Evolutionary conservation across 257 asterid species (phyloP).

Genomic region (Solanum dulcamara): DNA sequence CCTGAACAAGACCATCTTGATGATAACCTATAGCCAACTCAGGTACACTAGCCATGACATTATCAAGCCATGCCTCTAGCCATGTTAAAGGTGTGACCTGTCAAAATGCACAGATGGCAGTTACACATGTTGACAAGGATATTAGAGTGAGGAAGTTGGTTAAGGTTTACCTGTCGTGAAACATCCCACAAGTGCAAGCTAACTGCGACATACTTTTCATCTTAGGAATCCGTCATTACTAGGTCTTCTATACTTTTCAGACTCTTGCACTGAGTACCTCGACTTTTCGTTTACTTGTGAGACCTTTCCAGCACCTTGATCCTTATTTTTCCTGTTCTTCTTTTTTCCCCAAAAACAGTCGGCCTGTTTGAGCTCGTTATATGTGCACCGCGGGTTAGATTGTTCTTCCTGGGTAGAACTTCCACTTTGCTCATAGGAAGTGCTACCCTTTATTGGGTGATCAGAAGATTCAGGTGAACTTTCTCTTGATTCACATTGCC

Average conservation of each 20-base stretch:
- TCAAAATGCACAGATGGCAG: conserved; percentile 4
- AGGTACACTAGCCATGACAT: conserved; percentile 92
- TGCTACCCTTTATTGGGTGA: conserved; percentile 30
- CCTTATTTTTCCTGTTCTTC: conserved; percentile 42
- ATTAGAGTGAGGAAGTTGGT: not conserved
- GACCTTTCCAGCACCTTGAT: conserved; percentile 45
- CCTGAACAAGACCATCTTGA: conserved; percentile 95
- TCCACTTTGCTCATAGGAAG: conserved; percentile 29
- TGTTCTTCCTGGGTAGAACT: conserved; percentile 33
- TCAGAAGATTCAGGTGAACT: conserved; percentile 39
- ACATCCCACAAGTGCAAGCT: conserved; percentile 99
- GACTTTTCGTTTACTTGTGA: conserved; percentile 77
- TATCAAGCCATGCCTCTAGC: conserved; percentile 98
- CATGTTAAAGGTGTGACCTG: conserved; percentile 92
- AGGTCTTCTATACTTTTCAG: conserved; percentile 60
- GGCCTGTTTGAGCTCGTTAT: conserved; percentile 25
- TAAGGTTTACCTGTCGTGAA: conserved; percentile 62
- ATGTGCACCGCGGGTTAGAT: conserved; percentile 22
- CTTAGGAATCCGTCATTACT: conserved; percentile 61
- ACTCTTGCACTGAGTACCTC: conserved; percentile 62
- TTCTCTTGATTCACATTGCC: conserved; percentile 40
- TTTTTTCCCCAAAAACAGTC: conserved; percentile 45
- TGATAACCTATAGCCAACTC: conserved; percentile 97
- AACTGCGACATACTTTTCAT: conserved; percentile 81
- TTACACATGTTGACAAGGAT: not conserved